phyloP scores from a whole-genome alignment of 192 early-diverging fungal genomes.

The Thamnidium elegans region DNA sequence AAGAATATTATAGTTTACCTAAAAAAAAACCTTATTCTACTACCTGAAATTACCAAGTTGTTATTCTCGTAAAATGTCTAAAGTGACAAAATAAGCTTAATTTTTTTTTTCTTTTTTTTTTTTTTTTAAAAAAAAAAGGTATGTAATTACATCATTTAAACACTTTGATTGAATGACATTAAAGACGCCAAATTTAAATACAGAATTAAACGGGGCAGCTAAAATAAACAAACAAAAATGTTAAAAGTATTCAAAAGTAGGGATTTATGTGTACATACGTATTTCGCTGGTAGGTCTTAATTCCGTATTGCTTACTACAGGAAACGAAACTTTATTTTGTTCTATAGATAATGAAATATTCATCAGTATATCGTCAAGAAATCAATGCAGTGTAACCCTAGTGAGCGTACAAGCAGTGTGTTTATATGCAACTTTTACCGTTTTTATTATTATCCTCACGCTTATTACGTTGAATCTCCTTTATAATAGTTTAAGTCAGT shows the following conservation, averaged over 20 bases:
- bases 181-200: conserved; percentile 31
- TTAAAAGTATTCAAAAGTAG: not conserved
- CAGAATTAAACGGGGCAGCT: conserved; percentile 21
- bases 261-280: not conserved
- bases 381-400: not conserved
- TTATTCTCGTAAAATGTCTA: conserved; percentile 25
- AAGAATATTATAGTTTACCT: not conserved
- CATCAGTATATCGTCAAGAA: too few relatives aligned
- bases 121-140: not conserved
- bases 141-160: conserved; percentile 8
- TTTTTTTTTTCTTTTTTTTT: too few relatives aligned
- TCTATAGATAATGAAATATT: not conserved
- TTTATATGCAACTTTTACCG: not conserved
- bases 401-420: not conserved
- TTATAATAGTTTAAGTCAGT: not conserved
- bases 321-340: not conserved
- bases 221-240: not conserved
- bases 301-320: not conserved
- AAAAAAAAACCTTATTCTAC: not conserved
- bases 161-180: conserved; percentile 23
- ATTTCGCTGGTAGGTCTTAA: conserved; percentile 2
- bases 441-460: not conserved
- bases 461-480: not conserved
- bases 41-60: conserved; percentile 40
- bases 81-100: not conserved